These are phyloP conservation scores for Begonia loranthoides DNA, from an alignment of 306 rosid genomes.

Conservation along the genomic window DNA sequence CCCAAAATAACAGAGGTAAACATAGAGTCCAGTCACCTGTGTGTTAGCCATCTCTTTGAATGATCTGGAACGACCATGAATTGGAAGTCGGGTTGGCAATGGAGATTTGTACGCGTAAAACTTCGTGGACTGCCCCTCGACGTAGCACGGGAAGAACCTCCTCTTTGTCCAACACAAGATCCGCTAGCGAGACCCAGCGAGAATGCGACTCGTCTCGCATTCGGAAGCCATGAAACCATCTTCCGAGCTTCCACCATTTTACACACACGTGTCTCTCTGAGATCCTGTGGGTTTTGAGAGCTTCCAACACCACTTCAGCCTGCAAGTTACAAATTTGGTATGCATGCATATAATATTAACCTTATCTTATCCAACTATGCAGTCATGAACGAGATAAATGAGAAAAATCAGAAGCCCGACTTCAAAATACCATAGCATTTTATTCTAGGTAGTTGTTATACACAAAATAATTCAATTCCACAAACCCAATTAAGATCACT, in stretches of 20 bases:
- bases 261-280: slow-evolving; percentile 40
- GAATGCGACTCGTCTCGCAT: slow-evolving; percentile 53
- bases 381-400: too few relatives aligned
- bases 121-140: slow-evolving; percentile 75
- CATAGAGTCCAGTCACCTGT: neutral
- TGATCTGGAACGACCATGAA: slow-evolving; percentile 18
- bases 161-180: slow-evolving; percentile 23
- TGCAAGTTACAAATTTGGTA: slow-evolving; percentile 19
- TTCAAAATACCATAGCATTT: too few relatives aligned
- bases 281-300: slow-evolving; percentile 28
- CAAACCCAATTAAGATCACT: too few relatives aligned
- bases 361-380: too few relatives aligned
- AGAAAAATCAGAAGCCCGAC: too few relatives aligned
- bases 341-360: neutral
- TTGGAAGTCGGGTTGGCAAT: slow-evolving; percentile 16
- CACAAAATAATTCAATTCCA: too few relatives aligned
- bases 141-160: slow-evolving; percentile 53
- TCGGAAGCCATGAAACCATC: slow-evolving; percentile 67
- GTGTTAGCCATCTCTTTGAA: slow-evolving; percentile 1
- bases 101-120: slow-evolving; percentile 57
- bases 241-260: slow-evolving; percentile 94
- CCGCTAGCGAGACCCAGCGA: slow-evolving; percentile 35
- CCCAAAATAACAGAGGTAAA: neutral
- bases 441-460: too few relatives aligned
- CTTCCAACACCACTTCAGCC: slow-evolving; percentile 33